These are phyloP conservation scores for Zalaria sp. DNA, from an alignment of 2,329 filamentous ascomycete species.

Conservation along the genomic window DNA sequence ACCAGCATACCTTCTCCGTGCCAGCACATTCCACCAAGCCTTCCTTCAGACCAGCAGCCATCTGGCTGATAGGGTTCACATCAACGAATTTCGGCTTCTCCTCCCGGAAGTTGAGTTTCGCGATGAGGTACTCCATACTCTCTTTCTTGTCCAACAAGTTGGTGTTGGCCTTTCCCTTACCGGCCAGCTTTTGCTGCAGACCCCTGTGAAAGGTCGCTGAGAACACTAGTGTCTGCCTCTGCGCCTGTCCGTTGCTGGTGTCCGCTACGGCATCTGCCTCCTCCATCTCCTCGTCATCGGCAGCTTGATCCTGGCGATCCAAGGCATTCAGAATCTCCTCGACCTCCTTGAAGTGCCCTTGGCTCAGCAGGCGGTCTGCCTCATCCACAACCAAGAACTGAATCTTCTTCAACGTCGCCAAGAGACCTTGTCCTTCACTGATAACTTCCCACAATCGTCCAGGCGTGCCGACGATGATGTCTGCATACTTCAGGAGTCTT, in stretches of 20 bases:
- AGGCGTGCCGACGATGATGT: constrained; percentile 79
- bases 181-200: constrained; percentile 78
- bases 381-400: constrained; percentile 85
- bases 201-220: constrained; percentile 91
- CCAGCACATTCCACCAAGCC: constrained; percentile 83
- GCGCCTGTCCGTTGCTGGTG: neutral
- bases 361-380: constrained; percentile 78
- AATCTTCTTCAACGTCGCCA: constrained; percentile 57
- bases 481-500: constrained; percentile 65
- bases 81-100: constrained; percentile 83
- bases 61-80: constrained; percentile 75
- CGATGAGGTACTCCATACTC: constrained; percentile 84
- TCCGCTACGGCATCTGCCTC: constrained; percentile 2
- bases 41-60: constrained; percentile 76
- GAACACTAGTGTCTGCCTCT: constrained; percentile 80
- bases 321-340: constrained; percentile 74
- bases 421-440: constrained; percentile 55
- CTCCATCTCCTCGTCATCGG: constrained; percentile 33
- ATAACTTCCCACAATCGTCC: constrained; percentile 92
- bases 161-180: constrained; percentile 49
- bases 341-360: constrained; percentile 90
- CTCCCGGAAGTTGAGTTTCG: constrained; percentile 76
- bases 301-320: constrained; percentile 39
- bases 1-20: constrained; percentile 62
- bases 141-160: constrained; percentile 59